Percentiles rank a stretch among this genome's conserved stretches.
Conservation (phyloP, 768 basidiomycete species). For the Termitomyces sp. region DNA sequence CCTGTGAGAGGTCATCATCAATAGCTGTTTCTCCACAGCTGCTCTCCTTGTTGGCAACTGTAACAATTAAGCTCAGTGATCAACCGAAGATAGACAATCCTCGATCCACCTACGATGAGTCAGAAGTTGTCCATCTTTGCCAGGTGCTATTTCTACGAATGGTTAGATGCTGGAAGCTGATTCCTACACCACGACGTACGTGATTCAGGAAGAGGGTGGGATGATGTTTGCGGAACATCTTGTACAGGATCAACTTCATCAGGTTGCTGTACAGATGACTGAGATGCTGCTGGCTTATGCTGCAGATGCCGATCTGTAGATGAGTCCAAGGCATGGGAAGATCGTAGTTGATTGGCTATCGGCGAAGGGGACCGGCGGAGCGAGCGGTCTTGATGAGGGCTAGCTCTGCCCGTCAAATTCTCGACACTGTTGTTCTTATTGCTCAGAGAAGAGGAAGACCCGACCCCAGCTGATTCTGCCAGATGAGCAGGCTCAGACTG, state of each 20-base stretch:
- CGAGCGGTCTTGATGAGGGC: background rate
- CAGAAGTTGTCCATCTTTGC: background rate
- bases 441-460: background rate
- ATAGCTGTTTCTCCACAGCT: background rate
- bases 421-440: background rate
- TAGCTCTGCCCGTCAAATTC: too few species aligned
- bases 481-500: background rate
- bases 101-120: background rate
- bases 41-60: background rate
- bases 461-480: background rate
- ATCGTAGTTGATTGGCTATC: background rate
- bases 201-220: background rate
- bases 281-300: background rate
- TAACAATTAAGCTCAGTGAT: background rate
- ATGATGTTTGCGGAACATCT: background rate
- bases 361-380: background rate
- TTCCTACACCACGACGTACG: background rate
- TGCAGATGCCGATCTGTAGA: background rate
- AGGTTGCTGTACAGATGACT: background rate
- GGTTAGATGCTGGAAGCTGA: background rate
- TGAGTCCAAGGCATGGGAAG: background rate
- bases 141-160: background rate
- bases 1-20: background rate
- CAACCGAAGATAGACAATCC: background rate
- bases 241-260: too few species aligned